A percentile compares a stretch with the other conserved stretches of the same genome.
Evolutionary conservation across 2,329 filamentous ascomycete species (phyloP).

Genomic region (Colletotrichum sp.): DNA sequence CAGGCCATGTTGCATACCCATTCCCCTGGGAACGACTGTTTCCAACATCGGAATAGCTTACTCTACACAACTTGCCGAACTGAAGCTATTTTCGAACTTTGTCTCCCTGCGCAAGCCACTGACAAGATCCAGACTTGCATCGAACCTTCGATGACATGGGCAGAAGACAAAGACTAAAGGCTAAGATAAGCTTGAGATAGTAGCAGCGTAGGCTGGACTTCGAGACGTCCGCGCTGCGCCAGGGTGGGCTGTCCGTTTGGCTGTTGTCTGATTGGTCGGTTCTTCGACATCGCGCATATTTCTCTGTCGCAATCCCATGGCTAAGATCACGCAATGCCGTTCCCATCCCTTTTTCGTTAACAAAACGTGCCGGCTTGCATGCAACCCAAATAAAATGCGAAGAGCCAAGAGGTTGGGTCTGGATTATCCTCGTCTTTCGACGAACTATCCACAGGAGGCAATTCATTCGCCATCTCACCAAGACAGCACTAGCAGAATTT

Average conservation of each 20-base stretch:
- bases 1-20: neutral
- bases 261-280: slow-evolving; percentile 3
- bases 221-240: neutral
- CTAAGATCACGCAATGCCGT: slow-evolving; percentile 19
- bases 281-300: neutral
- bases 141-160: neutral
- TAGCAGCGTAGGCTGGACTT: neutral
- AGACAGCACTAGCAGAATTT: neutral
- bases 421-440: neutral
- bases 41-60: neutral
- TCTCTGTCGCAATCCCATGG: slow-evolving; percentile 22
- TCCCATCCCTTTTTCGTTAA: neutral
- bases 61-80: neutral
- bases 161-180: neutral
- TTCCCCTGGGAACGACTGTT: neutral
- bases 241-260: neutral
- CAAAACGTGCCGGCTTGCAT: neutral
- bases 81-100: neutral
- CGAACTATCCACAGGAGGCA: neutral
- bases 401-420: neutral
- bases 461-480: neutral
- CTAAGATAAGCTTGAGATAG: neutral
- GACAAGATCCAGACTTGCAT: neutral
- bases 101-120: neutral
- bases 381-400: neutral